A percentile compares a stretch with the other conserved stretches of the same genome.
Conservation (phyloP, 768 basidiomycete species). For the Gautieria morchelliformis region DNA sequence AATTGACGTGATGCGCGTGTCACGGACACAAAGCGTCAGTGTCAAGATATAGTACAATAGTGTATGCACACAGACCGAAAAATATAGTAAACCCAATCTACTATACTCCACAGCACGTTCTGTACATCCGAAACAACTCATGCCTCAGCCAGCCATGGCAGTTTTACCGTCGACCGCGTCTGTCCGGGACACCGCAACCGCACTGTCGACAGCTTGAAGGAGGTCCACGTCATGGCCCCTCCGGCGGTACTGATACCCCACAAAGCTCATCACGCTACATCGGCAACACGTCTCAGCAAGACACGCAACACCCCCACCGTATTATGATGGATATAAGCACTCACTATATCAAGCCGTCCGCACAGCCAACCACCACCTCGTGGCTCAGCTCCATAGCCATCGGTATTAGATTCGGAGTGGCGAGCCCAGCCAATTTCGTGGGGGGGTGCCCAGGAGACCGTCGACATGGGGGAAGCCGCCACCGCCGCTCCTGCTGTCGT, state of each 20-base stretch:
- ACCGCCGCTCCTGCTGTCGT: not conserved
- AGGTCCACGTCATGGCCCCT: not conserved
- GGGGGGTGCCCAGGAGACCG: slow-evolving; percentile 54
- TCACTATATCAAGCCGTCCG: slow-evolving; percentile 86
- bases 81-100: too few species aligned
- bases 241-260: slow-evolving; percentile 41
- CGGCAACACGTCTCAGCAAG: slow-evolving; percentile 8
- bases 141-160: too few species aligned
- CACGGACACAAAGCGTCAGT: too few species aligned
- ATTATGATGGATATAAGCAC: slow-evolving; percentile 20
- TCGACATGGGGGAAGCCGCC: slow-evolving; percentile 34
- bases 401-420: slow-evolving; percentile 86
- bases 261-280: slow-evolving; percentile 50
- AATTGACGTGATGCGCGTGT: too few species aligned
- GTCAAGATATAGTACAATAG: too few species aligned
- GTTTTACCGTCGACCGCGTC: too few species aligned
- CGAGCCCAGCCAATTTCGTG: slow-evolving; percentile 63
- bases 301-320: not conserved
- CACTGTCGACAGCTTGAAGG: too few species aligned
- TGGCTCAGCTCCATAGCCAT: slow-evolving; percentile 91
- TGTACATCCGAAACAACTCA: too few species aligned
- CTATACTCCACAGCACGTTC: too few species aligned
- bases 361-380: slow-evolving; percentile 85
- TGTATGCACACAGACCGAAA: too few species aligned
- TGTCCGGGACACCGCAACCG: too few species aligned